Evolutionary conservation across 164 flowering plant genomes (phyloP), one percentile per base, ranked within the genome.

Genomic region (Stephania cephalantha): DNA sequence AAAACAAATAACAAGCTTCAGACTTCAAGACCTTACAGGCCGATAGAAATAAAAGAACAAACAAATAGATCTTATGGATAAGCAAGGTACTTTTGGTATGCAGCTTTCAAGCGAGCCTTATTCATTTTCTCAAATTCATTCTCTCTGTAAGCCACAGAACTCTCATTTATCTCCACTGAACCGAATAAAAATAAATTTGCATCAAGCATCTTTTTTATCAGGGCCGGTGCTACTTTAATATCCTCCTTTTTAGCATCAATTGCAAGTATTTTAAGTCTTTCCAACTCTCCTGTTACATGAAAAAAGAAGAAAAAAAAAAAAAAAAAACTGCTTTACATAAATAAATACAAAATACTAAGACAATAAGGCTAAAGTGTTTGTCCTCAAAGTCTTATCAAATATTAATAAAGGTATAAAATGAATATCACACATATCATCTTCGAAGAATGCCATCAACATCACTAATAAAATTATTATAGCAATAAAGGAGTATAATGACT

Each of bases 121-220:
- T 91, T 92, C 55, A 82, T 42, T 68, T 85, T 83, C 68, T 86
- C 81, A 46, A 90, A 84, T 71, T 90, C 91, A 65, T 80, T 82
- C 18, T 87, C 76, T 63, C 85, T 90, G 73, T 89, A 93, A 7
- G 80, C 68, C 13, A 77, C 79, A 63, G 88, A 82, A 72, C 76
- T 80, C 73, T 88, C 93, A 81, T 81, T 85, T 53, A 81, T 77
- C 76, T 90, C 94, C 69, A 91, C 90, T 77, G 55, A 79, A 5
- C 97, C 99, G 85, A 89, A 87, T 29, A 93, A 81, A 78, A 95
- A 91, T 79, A 84, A 74, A 74, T 90, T 86, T 71, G 73, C 89
- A 10, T 88, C 88, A 2, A 93, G 83, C 97, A 95, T 93, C 80
- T 81, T 81, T 78, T 86, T 88, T 25, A 91, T 86, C 69, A 95